Evolutionary conservation across 257 asterid species (phyloP), one percentile per base, ranked within the genome.

Genomic region (Nicotiana noctiflora): DNA sequence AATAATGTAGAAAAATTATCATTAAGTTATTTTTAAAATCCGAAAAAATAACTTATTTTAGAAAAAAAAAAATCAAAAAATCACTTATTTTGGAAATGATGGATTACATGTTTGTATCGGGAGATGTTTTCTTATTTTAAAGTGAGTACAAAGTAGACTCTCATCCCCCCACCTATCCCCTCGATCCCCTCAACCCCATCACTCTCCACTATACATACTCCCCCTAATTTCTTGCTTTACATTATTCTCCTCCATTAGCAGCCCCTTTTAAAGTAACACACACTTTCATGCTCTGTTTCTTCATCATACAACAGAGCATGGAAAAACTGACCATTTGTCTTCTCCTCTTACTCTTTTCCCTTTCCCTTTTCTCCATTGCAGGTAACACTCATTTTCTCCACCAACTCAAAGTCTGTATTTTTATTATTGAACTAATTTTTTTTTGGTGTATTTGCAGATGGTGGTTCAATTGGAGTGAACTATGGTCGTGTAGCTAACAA

Each of bases 401-500:
- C 44, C 4, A 9, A 64, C 5, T 3, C 5, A 8, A 23, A 7
- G 0, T 46, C 12, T 19, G 18, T 37, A 4, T 44, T 55, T 19
- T 44, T 0, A 40, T 12, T 11, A 51, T 51, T 68, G 3, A 68
- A n/a, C n/a, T 64, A 40, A 8, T 2, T 14, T 68, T 0, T 63
- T 32, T 68, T n/a, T 0, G 18, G 31, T 19, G 32, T 17, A 68
- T 78, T 11, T 67, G 60, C 86, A 81, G 88, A 84, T 21, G 88
- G 82, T 51, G 94, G 97, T 8, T 83, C 88, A 2, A 84, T 95
- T 13, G 99, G 99, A 2, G 93, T 93, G 9, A 95, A 95, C 90
- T 95, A 92, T 49, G 98, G 99, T 2, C 86, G 98, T 19, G 79
- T 93, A 34, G 98, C 97, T 3, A 88, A 92, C 89, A 87, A 93